Conservation (phyloP, 805 yeast genomes). For the Yamadazyma endophytica region DNA sequence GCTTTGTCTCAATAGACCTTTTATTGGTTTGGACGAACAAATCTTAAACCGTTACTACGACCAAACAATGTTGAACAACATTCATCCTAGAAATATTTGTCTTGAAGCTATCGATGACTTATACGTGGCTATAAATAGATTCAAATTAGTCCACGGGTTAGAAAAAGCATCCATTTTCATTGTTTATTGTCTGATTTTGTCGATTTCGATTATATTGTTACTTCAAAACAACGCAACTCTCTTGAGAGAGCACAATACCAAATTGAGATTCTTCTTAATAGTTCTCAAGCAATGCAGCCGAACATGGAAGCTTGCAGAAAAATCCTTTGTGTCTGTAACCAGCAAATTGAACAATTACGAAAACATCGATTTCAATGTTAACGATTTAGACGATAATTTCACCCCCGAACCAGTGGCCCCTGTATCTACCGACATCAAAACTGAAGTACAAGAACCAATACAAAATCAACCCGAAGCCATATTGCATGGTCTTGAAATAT, state of each 20-base stretch:
- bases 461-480: slow-evolving; percentile 14
- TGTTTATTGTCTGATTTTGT: slow-evolving; percentile 44
- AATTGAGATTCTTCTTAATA: slow-evolving; percentile 36
- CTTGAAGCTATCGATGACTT: slow-evolving; percentile 39
- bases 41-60: slow-evolving; percentile 13
- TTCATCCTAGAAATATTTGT: slow-evolving; percentile 30
- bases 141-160: slow-evolving; percentile 36
- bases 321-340: slow-evolving; percentile 39
- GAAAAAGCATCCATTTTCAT: slow-evolving; percentile 42
- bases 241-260: slow-evolving; percentile 19
- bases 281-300: slow-evolving; percentile 38
- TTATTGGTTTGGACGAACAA: slow-evolving; percentile 38
- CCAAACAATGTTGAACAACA: neutral
- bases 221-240: slow-evolving; percentile 25
- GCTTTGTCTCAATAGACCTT: slow-evolving; percentile 59
- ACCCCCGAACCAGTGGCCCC: neutral
- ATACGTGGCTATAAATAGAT: slow-evolving; percentile 32
- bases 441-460: neutral
- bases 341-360: slow-evolving; percentile 21
- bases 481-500: slow-evolving; percentile 28
- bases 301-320: slow-evolving; percentile 47
- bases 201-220: slow-evolving; percentile 39
- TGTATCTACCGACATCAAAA: neutral
- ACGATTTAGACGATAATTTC: slow-evolving; percentile 4
- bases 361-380: slow-evolving; percentile 8